Conservation (phyloP, 345 rosid genomes). For the Populus euphratica region DNA sequence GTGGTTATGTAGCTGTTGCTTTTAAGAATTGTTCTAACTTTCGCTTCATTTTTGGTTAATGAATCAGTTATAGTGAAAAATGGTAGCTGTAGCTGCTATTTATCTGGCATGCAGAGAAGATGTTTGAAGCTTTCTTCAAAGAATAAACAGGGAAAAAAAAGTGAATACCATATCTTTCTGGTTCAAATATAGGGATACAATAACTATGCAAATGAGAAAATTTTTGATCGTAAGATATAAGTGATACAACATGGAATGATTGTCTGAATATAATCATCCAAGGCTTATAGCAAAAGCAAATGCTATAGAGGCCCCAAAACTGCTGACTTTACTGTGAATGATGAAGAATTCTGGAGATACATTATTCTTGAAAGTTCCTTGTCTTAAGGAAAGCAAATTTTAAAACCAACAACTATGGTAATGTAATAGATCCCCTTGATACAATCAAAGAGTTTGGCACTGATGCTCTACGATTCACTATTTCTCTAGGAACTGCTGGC, state of each 20-base stretch:
- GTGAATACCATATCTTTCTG: not conserved
- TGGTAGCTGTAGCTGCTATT: not conserved
- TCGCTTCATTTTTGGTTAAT: not conserved
- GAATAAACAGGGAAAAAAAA: not conserved
- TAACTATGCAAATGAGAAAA: no score
- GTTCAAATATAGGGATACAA: no score
- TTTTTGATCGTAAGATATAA: no score
- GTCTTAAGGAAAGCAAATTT: no score
- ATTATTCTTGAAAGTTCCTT: no score
- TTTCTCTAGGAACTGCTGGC: constrained; percentile 96
- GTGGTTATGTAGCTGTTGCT: not conserved
- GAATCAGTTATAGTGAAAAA: not conserved
- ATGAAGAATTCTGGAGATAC: no score
- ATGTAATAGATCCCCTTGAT: constrained; percentile 90
- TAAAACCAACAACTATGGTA: constrained; percentile 33
- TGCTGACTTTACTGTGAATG: no score
- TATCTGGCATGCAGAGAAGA: not conserved
- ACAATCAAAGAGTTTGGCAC: constrained; percentile 91
- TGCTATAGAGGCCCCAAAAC: no score
- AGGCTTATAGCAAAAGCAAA: no score
- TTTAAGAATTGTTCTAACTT: not conserved
- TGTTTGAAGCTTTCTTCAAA: not conserved
- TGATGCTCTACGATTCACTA: constrained; percentile 86
- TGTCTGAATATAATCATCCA: no score
- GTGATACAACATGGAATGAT: no score